These are phyloP conservation scores for Eugenia klotzschiana DNA, from an alignment of 441 rosid species.

Conservation along the genomic window DNA sequence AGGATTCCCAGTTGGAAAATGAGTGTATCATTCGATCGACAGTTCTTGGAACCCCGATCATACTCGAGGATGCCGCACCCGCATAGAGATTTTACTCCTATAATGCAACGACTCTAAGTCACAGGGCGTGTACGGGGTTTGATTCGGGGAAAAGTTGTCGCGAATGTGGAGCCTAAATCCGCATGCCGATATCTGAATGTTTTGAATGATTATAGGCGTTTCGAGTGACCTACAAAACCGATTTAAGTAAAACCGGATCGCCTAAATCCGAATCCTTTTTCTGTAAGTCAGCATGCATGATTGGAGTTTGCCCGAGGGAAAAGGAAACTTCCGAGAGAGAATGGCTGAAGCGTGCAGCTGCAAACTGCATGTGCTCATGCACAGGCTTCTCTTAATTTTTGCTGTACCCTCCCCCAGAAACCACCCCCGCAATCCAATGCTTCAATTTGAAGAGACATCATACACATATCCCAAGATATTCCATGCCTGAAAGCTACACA, in stretches of 20 bases:
- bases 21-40: not conserved
- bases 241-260: not conserved
- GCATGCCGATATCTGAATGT: not conserved
- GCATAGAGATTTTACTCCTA: not conserved
- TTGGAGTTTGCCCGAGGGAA: not conserved
- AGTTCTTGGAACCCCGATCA: not conserved
- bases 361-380: not conserved
- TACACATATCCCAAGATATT: not conserved
- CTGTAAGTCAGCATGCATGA: not conserved
- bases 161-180: not conserved
- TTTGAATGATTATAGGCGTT: not conserved
- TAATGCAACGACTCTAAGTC: not conserved
- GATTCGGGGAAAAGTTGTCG: not conserved
- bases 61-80: not conserved
- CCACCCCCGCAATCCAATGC: too few relatives aligned
- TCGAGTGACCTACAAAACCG: not conserved
- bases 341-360: not conserved
- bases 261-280: not conserved
- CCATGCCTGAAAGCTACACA: not conserved
- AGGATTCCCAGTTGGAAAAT: not conserved
- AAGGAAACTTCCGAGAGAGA: not conserved
- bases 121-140: accelerated
- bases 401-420: not conserved
- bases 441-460: not conserved
- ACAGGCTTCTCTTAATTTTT: not conserved